Percentiles rank a stretch among this genome's conserved stretches.
Conservation (phyloP, 116 monocot species). For the Thalassia testudinum region DNA sequence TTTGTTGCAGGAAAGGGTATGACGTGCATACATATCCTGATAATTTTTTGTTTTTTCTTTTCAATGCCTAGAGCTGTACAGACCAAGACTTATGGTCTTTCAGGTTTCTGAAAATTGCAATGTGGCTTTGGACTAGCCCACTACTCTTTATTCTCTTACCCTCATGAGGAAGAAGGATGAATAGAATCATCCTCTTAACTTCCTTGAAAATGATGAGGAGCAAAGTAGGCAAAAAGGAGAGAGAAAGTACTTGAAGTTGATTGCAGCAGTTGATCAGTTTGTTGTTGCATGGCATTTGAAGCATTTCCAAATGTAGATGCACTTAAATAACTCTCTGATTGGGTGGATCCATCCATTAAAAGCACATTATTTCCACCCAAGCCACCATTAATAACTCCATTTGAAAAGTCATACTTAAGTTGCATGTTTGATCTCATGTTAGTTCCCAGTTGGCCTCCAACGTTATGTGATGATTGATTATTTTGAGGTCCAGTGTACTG, state of each 20-base stretch:
- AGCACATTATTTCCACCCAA: slow-evolving; percentile 1
- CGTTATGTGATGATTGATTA: slow-evolving; percentile 15
- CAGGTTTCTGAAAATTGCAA: too few relatives aligned
- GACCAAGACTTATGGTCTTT: too few relatives aligned
- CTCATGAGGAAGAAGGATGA: too few relatives aligned
- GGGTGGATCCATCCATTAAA: neutral
- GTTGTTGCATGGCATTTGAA: slow-evolving; percentile 25
- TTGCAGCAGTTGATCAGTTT: slow-evolving; percentile 38
- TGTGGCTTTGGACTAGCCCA: too few relatives aligned
- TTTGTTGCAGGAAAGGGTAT: too few relatives aligned
- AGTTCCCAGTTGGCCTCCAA: slow-evolving; percentile 17
- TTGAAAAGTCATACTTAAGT: slow-evolving; percentile 20
- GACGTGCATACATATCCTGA: too few relatives aligned
- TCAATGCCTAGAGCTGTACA: too few relatives aligned
- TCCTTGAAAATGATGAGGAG: too few relatives aligned
- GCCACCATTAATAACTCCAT: slow-evolving; percentile 8
- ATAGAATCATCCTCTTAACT: too few relatives aligned
- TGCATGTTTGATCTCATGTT: slow-evolving; percentile 19
- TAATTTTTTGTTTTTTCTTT: too few relatives aligned
- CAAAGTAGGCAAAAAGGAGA: neutral
- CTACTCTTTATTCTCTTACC: too few relatives aligned
- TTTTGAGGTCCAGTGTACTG: slow-evolving; percentile 22
- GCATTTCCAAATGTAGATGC: slow-evolving; percentile 9
- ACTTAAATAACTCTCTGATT: neutral
- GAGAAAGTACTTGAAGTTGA: slow-evolving; percentile 36